These are phyloP conservation scores for Paecilomyces fulvus DNA, from an alignment of 2,329 filamentous ascomycete species.

Conservation along the genomic window DNA sequence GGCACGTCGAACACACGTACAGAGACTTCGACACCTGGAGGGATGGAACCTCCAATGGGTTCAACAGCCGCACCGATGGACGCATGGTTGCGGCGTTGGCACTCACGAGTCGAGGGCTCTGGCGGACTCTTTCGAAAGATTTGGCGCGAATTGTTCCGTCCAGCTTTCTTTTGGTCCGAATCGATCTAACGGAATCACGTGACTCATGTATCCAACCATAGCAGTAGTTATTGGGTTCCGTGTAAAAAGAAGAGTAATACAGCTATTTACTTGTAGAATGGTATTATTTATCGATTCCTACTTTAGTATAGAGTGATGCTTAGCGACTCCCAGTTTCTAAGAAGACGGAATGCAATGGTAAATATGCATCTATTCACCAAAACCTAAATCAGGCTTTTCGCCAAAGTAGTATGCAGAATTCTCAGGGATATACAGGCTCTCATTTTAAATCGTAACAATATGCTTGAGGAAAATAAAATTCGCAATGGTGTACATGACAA, in stretches of 20 bases:
- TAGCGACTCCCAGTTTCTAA: too few species aligned
- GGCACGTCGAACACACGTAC: slow-evolving; percentile 34
- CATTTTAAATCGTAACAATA: not conserved
- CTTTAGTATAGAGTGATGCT: too few species aligned
- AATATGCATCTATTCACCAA: not conserved
- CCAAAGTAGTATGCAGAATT: not conserved
- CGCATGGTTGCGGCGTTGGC: slow-evolving; percentile 25
- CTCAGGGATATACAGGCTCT: not conserved
- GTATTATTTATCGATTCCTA: not conserved
- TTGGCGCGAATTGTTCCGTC: not conserved
- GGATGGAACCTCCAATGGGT: slow-evolving; percentile 24
- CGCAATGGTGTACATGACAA: not conserved
- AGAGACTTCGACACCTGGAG: slow-evolving; percentile 17
- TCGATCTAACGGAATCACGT: not conserved
- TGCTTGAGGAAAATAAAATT: not conserved
- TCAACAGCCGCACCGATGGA: slow-evolving; percentile 27
- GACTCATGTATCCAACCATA: not conserved
- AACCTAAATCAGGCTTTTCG: not conserved
- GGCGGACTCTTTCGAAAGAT: slow-evolving; percentile 1
- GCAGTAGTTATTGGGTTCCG: not conserved
- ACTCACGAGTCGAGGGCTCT: not conserved
- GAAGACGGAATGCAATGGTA: not conserved
- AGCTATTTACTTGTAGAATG: not conserved
- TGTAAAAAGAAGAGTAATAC: not conserved
- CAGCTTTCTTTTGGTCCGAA: not conserved